These are phyloP conservation scores for Actinidia chinensis DNA, from an alignment of 179 eudicot species.

Conservation along the genomic window DNA sequence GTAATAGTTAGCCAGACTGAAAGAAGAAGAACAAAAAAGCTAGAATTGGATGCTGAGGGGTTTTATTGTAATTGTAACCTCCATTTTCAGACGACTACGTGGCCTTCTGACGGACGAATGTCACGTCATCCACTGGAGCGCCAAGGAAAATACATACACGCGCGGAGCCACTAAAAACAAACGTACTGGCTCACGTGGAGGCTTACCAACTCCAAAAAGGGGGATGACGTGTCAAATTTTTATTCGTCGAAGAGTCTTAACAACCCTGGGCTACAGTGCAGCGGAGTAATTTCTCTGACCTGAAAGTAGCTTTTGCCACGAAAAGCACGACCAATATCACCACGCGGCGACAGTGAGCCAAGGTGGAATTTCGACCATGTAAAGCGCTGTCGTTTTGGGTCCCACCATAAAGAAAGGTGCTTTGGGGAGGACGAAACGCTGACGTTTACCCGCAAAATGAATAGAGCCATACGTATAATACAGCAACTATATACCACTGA, in stretches of 20 bases:
- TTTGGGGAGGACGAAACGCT: neutral
- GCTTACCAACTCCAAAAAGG: neutral
- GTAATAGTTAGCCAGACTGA: too few species aligned
- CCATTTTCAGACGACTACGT: neutral
- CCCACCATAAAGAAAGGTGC: slow-evolving; percentile 11
- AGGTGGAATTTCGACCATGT: slow-evolving; percentile 7
- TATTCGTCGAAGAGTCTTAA: neutral
- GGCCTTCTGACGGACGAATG: neutral
- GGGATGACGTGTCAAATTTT: neutral
- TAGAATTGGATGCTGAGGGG: neutral
- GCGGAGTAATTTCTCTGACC: neutral
- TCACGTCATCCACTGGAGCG: neutral
- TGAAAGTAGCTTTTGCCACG: neutral
- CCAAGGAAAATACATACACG: neutral
- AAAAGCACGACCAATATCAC: neutral
- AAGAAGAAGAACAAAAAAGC: neutral
- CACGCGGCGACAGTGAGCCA: neutral
- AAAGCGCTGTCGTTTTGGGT: neutral
- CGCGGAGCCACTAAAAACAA: neutral
- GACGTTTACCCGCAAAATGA: slow-evolving; percentile 1
- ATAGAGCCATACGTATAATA: neutral
- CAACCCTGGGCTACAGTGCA: neutral
- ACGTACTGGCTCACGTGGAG: neutral
- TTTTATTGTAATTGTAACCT: neutral
- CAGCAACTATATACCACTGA: too few species aligned